Evolutionary conservation across 169 alveolate genomes (phyloP).

Genomic region (Haemoproteus tartakovskyi): DNA sequence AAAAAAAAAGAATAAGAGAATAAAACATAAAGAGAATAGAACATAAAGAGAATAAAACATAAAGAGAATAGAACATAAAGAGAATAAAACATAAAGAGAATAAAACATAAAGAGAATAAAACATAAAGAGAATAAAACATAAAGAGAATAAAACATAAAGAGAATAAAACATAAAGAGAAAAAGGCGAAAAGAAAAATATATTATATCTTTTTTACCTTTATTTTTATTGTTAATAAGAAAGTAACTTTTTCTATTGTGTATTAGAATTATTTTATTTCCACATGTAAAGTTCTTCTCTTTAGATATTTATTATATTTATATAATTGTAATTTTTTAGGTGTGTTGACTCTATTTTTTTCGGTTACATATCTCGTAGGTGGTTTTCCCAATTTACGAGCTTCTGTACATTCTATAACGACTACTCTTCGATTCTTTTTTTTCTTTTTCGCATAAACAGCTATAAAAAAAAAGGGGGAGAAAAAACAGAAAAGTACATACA

Average conservation of each 20-base stretch:
- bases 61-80: not conserved
- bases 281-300: constrained; percentile 78
- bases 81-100: not conserved
- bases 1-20: not conserved
- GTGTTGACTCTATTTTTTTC: constrained; percentile 78
- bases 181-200: not conserved
- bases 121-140: not conserved
- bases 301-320: constrained; percentile 79
- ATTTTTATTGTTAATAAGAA: no score
- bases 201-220: no score
- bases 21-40: not conserved
- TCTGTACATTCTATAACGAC: constrained; percentile 78
- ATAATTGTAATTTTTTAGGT: constrained; percentile 76
- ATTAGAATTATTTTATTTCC: constrained; percentile 68
- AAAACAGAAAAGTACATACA: not conserved
- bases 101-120: not conserved
- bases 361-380: constrained; percentile 77
- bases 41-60: not conserved
- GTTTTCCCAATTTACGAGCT: constrained; percentile 75
- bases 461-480: constrained; percentile 6
- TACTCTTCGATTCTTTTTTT: constrained; percentile 66
- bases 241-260: no score
- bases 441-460: constrained; percentile 34
- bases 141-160: not conserved
- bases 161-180: not conserved